Conservation (phyloP, 306 rosid genomes). For the Quercus robur region DNA sequence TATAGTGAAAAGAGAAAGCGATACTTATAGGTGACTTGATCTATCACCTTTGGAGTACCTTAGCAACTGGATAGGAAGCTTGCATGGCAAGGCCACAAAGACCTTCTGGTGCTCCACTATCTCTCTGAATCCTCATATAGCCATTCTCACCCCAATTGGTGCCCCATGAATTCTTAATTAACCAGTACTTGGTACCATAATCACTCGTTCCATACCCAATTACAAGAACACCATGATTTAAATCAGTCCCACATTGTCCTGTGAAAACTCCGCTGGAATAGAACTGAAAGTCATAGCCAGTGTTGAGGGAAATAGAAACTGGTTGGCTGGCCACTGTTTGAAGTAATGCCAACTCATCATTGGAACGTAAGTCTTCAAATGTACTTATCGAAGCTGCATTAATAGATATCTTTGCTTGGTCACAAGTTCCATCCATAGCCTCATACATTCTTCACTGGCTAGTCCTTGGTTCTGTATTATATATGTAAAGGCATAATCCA, state of each 20-base stretch:
- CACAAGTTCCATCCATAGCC: neutral
- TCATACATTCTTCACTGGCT: neutral
- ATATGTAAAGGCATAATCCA: neutral
- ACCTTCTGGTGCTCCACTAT: neutral
- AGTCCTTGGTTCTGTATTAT: slow-evolving; percentile 15
- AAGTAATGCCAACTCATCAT: slow-evolving; percentile 17
- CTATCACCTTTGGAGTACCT: too few species aligned
- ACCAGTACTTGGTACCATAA: slow-evolving; percentile 20
- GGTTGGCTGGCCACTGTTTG: slow-evolving; percentile 25
- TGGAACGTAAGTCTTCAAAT: slow-evolving; percentile 4
- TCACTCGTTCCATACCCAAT: slow-evolving; percentile 20
- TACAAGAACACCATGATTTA: slow-evolving; percentile 22
- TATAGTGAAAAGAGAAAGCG: too few species aligned
- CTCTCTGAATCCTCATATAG: slow-evolving; percentile 21
- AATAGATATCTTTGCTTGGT: neutral
- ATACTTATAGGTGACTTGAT: too few species aligned
- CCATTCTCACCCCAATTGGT: slow-evolving; percentile 28
- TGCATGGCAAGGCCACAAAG: neutral
- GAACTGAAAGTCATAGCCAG: neutral
- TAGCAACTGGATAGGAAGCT: too few species aligned
- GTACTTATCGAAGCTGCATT: slow-evolving; percentile 7
- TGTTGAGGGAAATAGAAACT: neutral
- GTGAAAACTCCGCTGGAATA: slow-evolving; percentile 7
- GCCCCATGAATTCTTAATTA: slow-evolving; percentile 31
- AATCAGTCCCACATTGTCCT: neutral